phyloP scores from a whole-genome alignment of 1,139 yeast species.

The Scheffersomyces stambukii region DNA sequence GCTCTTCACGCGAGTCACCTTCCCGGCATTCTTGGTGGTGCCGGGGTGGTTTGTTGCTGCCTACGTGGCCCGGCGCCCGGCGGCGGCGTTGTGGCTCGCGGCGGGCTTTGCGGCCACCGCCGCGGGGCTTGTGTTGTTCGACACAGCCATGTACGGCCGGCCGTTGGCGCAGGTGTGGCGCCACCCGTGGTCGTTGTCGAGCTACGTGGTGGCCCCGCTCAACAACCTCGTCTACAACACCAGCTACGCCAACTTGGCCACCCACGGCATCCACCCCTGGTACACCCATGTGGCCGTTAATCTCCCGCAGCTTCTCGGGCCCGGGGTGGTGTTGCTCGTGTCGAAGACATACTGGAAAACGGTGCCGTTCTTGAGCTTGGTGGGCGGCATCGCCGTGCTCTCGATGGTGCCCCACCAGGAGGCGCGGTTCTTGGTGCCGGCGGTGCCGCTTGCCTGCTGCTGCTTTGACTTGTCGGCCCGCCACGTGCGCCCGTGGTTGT shows the following conservation, averaged over 20 bases:
- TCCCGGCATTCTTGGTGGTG: constrained; percentile 64
- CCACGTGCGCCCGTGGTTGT: constrained; percentile 14
- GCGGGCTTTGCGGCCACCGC: constrained; percentile 34
- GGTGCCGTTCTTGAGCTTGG: constrained; percentile 53
- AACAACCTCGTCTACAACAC: constrained; percentile 75
- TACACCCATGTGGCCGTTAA: constrained; percentile 73
- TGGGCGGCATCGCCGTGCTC: constrained; percentile 58
- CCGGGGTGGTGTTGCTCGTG: constrained; percentile 45
- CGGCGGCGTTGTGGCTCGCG: constrained; percentile 18
- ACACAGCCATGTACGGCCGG: constrained; percentile 33
- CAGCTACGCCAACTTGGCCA: constrained; percentile 51
- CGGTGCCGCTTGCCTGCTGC: constrained; percentile 66
- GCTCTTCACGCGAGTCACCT: constrained; percentile 78
- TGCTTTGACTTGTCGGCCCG: constrained; percentile 45
- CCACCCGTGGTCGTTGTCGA: constrained; percentile 3
- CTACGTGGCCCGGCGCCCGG: constrained; percentile 26
- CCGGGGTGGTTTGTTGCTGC: constrained; percentile 48
- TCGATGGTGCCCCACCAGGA: constrained; percentile 91
- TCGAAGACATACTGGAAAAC: constrained; percentile 35
- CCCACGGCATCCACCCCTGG: constrained; percentile 81
- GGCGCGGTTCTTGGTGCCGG: constrained; percentile 74
- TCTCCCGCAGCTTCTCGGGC: constrained; percentile 80
- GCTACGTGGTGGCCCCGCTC: constrained; percentile 60
- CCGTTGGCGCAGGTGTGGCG: constrained; percentile 11
- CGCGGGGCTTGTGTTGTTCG: constrained; percentile 43